A percentile compares a stretch with the other conserved stretches of the same genome.
phyloP scores from a whole-genome alignment of 1,284 basidiomycete genomes.

The Trichosporon ovoides region DNA sequence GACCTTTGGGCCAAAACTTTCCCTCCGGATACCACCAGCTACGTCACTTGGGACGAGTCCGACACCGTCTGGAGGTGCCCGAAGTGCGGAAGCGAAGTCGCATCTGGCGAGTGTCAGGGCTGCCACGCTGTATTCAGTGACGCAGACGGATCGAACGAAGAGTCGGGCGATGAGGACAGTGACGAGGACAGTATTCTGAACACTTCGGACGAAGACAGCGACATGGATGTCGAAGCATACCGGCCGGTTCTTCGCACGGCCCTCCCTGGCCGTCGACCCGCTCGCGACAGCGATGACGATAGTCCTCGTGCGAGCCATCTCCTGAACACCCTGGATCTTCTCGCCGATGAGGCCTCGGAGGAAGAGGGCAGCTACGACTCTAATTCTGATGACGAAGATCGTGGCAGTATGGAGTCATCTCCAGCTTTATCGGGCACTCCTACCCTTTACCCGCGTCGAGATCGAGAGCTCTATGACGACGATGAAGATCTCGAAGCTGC shows the following conservation, averaged over 20 bases:
- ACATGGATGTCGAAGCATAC: not conserved
- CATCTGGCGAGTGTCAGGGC: conserved; percentile 25
- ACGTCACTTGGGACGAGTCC: conserved; percentile 29
- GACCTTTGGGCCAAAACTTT: conserved; percentile 37
- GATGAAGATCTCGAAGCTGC: not conserved
- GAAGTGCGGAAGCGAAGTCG: conserved; percentile 36
- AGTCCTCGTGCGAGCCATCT: not conserved
- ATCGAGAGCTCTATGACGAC: not conserved
- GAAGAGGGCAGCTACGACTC: conserved; percentile 6
- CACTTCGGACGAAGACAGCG: not conserved
- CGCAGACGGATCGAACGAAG: conserved; percentile 7
- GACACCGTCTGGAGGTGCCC: conserved; percentile 36
- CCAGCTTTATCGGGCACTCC: not conserved
- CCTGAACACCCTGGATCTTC: conserved; percentile 1
- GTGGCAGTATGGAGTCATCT: not conserved
- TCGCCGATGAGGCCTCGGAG: conserved; percentile 7
- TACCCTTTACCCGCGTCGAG: not conserved
- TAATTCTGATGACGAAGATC: not conserved
- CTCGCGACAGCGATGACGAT: conserved; percentile 3
- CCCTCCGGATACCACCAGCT: conserved; percentile 26
- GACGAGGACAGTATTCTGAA: not conserved
- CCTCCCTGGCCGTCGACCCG: not conserved
- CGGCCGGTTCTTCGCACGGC: not conserved
- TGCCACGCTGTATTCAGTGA: conserved; percentile 33
- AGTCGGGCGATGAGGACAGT: not conserved